A percentile compares a stretch with the other conserved stretches of the same genome.
Evolutionary conservation across 2,329 filamentous ascomycete species (phyloP).

Genomic region (Didymella exigua): DNA sequence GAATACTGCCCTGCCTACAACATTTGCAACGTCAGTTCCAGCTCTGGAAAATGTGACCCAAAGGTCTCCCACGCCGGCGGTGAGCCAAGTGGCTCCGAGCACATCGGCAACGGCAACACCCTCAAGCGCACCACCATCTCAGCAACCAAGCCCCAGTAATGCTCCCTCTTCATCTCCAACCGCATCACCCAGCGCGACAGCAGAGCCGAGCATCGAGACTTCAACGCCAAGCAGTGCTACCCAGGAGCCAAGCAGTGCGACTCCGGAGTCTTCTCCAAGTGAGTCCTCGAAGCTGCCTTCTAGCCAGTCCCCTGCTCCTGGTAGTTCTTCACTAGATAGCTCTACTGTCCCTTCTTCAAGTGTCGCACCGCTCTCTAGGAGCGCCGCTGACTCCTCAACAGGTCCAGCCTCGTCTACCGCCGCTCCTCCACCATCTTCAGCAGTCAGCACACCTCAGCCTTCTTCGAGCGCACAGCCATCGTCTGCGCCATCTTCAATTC

Average conservation of each 20-base stretch:
- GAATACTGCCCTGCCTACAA: too few relatives aligned
- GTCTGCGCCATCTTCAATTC: neutral
- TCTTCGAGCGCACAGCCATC: neutral
- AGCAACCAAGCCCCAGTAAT: neutral
- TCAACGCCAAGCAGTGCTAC: conserved; percentile 13
- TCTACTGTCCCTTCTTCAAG: conserved; percentile 1
- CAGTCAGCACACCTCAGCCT: neutral
- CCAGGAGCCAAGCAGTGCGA: conserved; percentile 12
- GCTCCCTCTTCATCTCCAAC: conserved; percentile 9
- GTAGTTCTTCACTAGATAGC: neutral
- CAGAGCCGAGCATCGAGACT: conserved; percentile 21
- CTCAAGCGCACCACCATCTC: neutral
- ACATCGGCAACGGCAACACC: conserved; percentile 12
- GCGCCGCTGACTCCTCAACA: conserved; percentile 22
- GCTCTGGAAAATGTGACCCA: too few relatives aligned
- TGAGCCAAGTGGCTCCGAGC: too few relatives aligned
- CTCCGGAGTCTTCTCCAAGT: conserved; percentile 15
- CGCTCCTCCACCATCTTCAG: neutral
- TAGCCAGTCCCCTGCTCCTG: conserved; percentile 1
- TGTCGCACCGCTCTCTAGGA: conserved; percentile 13
- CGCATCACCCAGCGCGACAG: conserved; percentile 19
- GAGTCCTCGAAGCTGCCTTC: conserved; percentile 2
- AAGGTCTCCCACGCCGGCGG: too few relatives aligned
- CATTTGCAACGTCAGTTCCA: neutral
- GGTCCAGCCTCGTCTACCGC: conserved; percentile 12